Evolutionary conservation across 495 filamentous ascomycete species (phyloP), one percentile per base, ranked within the genome.

Genomic region (Acidomyces sp.): DNA sequence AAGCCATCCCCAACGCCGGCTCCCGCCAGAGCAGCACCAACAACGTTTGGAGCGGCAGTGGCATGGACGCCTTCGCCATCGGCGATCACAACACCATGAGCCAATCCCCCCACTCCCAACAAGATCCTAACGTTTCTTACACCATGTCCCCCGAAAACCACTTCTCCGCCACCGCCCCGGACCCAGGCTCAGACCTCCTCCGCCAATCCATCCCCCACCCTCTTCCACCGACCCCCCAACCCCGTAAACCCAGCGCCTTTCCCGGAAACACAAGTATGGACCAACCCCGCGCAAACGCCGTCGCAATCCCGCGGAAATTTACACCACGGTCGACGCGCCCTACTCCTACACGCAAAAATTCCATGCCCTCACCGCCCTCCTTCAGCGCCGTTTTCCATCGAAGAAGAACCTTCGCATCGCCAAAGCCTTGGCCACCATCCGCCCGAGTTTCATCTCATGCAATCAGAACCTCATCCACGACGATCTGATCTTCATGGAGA

Each of bases 401-500:
- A 70, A 72, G 25, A 80, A 82, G 52, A 75, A 75, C 2, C 54
- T 83, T 33, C 77, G 78, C 30, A 88, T 95, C 45, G 85, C 83
- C 41, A 82, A 85, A 60, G 76, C 86, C 9, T 72, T 97, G 43
- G 80, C 85, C 6, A 80, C 78, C 29, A 92, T 93, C 48, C 81
- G 90, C 15, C 90, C 90, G 4, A 84, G 85, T 5, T 88, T 97
- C 61, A 87, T 96, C 48, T 75, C 84, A 3, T 90, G 80, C 40
- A 87, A 80, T 17, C 79, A 78, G 46, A 84, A 78, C 2, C 64
- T 96, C 25, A 85, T 83, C 41, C 67, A 74, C 20, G 75, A 87
- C 53, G 90, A 97, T 56, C 70, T 96, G 15, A 77, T 97, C 17
- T 94, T 95, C 62, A 92, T 90, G 83, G 90, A 97, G 59, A 87